A percentile compares a stretch with the other conserved stretches of the same genome.
phyloP scores from a whole-genome alignment of 2,329 filamentous ascomycete genomes.

The Chrysosporium queenslandicum region DNA sequence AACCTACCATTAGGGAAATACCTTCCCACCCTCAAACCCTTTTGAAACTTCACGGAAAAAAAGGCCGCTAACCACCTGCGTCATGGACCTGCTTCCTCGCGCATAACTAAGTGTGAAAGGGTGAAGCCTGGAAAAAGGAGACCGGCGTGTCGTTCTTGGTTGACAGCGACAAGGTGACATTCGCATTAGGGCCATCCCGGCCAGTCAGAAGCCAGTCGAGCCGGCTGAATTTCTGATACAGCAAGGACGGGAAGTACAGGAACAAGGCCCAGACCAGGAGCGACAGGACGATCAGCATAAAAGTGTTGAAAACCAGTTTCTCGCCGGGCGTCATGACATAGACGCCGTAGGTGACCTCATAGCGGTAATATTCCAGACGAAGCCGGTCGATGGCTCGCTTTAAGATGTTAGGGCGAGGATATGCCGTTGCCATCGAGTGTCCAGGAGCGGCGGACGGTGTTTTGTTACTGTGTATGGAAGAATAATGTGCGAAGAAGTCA shows the following conservation, averaged over 20 bases:
- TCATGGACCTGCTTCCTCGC: neutral
- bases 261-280: slow-evolving; percentile 31
- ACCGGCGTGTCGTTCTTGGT: slow-evolving; percentile 10
- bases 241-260: slow-evolving; percentile 30
- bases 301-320: slow-evolving; percentile 35
- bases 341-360: slow-evolving; percentile 39
- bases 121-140: neutral
- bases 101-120: neutral
- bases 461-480: neutral
- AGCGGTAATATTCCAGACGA: slow-evolving; percentile 38
- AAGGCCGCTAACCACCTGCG: neutral
- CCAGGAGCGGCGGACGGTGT: neutral
- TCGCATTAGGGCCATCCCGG: slow-evolving; percentile 25
- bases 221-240: slow-evolving; percentile 30
- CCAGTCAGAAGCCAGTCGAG: slow-evolving; percentile 33
- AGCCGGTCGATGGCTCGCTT: slow-evolving; percentile 27
- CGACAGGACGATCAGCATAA: slow-evolving; percentile 29
- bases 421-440: neutral
- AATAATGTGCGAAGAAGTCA: neutral
- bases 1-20: neutral
- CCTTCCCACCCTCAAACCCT: neutral
- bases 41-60: neutral
- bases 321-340: slow-evolving; percentile 38
- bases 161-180: slow-evolving; percentile 23
- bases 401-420: slow-evolving; percentile 17